A percentile compares a stretch with the other conserved stretches of the same genome.
Conservation (phyloP, 208 protist genomes). For the Borovskyia barvae region DNA sequence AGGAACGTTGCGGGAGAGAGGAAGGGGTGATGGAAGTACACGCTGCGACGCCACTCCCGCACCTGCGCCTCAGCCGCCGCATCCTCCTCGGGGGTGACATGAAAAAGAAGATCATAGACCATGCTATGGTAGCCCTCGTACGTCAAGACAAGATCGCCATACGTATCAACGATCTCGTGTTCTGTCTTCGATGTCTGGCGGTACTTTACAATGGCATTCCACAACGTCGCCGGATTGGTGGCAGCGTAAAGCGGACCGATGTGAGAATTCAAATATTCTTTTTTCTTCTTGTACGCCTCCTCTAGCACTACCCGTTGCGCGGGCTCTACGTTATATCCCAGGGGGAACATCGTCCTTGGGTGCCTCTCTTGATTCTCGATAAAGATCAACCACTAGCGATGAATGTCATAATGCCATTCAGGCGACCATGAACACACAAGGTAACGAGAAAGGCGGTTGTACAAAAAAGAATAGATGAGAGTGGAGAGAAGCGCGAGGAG, state of each 20-base stretch:
- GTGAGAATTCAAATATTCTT: slow-evolving; percentile 43
- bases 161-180: slow-evolving; percentile 37
- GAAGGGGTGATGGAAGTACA: slow-evolving; percentile 87
- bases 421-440: too few relatives aligned
- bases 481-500: not conserved
- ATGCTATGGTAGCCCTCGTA: slow-evolving; percentile 70
- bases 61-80: slow-evolving; percentile 21
- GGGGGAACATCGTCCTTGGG: slow-evolving; percentile 25
- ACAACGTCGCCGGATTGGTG: slow-evolving; percentile 72
- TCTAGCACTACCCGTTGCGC: slow-evolving; percentile 28
- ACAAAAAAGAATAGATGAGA: slow-evolving; percentile 7
- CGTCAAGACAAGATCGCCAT: slow-evolving; percentile 62
- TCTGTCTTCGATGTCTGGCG: slow-evolving; percentile 17
- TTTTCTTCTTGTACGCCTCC: slow-evolving; percentile 44
- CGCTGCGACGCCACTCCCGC: slow-evolving; percentile 33
- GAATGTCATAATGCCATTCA: too few relatives aligned
- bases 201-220: slow-evolving; percentile 77
- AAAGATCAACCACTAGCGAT: too few relatives aligned
- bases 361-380: too few relatives aligned
- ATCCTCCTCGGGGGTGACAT: slow-evolving; percentile 45
- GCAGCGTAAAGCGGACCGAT: slow-evolving; percentile 52
- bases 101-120: slow-evolving; percentile 78
- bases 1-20: slow-evolving; percentile 84
- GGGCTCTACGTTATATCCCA: slow-evolving; percentile 21
- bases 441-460: not conserved